These are phyloP conservation scores for Dioscorea cayenensis DNA, from an alignment of 116 monocot species.

Conservation along the genomic window DNA sequence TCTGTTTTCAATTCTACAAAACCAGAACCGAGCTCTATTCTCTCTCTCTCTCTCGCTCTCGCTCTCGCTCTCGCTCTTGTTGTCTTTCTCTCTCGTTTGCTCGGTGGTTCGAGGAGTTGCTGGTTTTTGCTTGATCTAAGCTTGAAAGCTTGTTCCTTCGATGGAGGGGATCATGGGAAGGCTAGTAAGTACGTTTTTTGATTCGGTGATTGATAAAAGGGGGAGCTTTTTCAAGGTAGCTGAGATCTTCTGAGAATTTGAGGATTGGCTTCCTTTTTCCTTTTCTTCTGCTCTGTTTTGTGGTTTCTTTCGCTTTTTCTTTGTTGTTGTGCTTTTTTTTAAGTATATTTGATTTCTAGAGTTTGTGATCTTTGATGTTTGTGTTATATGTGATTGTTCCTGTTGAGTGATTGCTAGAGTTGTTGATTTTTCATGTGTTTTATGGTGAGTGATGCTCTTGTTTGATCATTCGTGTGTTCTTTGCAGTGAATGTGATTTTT, in stretches of 20 bases:
- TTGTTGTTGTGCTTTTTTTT: constrained; percentile 1
- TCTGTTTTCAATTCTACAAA: too few species aligned
- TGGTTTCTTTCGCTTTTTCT: not conserved
- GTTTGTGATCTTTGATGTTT: too few species aligned
- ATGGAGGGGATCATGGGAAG: constrained; percentile 54
- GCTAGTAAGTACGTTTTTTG: constrained; percentile 79
- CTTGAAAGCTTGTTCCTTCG: not conserved
- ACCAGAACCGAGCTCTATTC: too few species aligned
- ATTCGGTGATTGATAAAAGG: not conserved
- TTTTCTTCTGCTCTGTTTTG: not conserved
- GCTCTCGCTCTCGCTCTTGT: not conserved
- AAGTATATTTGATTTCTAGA: too few species aligned
- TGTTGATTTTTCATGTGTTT: too few species aligned
- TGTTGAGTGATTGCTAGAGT: too few species aligned
- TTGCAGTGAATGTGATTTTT: too few species aligned
- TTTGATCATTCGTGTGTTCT: too few species aligned
- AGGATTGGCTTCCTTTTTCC: not conserved
- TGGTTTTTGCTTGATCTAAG: not conserved
- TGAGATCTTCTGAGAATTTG: constrained; percentile 5
- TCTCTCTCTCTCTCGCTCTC: too few species aligned
- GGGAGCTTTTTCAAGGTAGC: not conserved
- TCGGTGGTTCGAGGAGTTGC: not conserved
- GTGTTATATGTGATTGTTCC: too few species aligned
- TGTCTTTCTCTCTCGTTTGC: not conserved
- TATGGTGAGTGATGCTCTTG: too few species aligned